Base-by-base conservation (phyloP, 345 rosid species). In the Rhodamnia argentea region DNA sequence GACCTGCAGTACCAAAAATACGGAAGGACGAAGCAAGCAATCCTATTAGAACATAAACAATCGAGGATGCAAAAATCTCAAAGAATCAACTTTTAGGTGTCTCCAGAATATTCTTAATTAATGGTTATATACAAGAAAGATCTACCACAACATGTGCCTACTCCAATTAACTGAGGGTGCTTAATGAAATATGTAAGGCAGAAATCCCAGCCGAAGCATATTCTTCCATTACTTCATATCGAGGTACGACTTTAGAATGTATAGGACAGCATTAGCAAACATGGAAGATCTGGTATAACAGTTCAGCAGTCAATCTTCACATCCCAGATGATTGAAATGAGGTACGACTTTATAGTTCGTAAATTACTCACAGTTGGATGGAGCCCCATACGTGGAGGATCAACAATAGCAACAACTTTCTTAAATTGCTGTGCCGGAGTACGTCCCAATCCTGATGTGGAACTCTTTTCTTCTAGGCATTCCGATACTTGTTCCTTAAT, bases 341-440 rank as follows among this genome's bases (percentile, higher is more conserved):
- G 47, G 47, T 32, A 42, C 44, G 5, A 42, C 44, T 70, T 37
- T 32, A 86, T 55, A 70, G 84, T 42, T 37, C 6, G 1, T 9
- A 37, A 74, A 59, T 40, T 50, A 90, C 96, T 94, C 86, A 94
- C 99, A 84, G 87, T 92, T 58, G 99, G 98, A 90, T 97, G 99
- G 83, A 95, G 96, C 85, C 99, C 98, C 84, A 90, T 90, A 52
- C 99, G 96, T 10, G 99, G 99, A 89, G 99, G 99, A 90, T 97
- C 98, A 85, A 97, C 99, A 90, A 97, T 97, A 83, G 98, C 99
- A 87, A 97, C 98, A 7, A 97, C 93, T 87, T 94, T 97, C 89
- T 94, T 94, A 85, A 94, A 95, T 83, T 87, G 92, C 52, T 50
- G 90, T 58, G 83, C 75, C 3, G 83, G 84, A 89, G 94, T 83